Evolutionary conservation across 768 basidiomycete genomes (phyloP), one percentile per base, ranked within the genome.

Genomic region (Boletus reticulatus): DNA sequence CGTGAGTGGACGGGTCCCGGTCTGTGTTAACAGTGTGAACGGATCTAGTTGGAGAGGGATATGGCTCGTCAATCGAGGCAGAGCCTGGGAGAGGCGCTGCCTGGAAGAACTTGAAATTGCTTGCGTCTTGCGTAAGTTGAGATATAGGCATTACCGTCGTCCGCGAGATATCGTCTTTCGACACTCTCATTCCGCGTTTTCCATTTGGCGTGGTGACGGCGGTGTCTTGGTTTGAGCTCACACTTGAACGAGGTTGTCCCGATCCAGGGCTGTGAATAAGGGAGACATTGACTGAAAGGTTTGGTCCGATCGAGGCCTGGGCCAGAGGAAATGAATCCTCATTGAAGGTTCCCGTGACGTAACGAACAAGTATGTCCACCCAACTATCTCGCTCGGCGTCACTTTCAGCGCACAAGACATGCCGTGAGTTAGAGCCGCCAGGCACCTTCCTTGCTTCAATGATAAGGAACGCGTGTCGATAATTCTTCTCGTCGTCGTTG

Each of bases 371-470:
- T 57, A 92, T 86, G 55, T 92, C 88, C 27, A 99, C 94, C 97
- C 97, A 99, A 53, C 78, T 82, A 68, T 99, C 97, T 43, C 97
- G 81, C 67, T 96, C 94, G 43, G 80, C 75, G 72, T 99, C 97
- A 67, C 92, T 97, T 73, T 97, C 94, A 0, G 97, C 97, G 66
- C 97, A 98, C 5, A 99, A 77, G 39, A 99, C 95, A 67, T 98
- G 96, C 17, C 92, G 84, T 31, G 88, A 78, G 64, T 83, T 84
- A 46, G 83, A 79, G 17, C 85, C 87, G 34, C 82, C 81, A 3
- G 88, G 84, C 3, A 80, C 84, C 59, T 83, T 88, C 72, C 84
- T 90, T 19, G 84, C 84, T 71, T 97, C 95, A 57, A 98, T 93
- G 64, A 99, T 92, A 58, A 99, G 84, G 75, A 99, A 98, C 1